Evolutionary conservation across 2,329 filamentous ascomycete species (phyloP).

Genomic region (Scedosporium dehoogii): DNA sequence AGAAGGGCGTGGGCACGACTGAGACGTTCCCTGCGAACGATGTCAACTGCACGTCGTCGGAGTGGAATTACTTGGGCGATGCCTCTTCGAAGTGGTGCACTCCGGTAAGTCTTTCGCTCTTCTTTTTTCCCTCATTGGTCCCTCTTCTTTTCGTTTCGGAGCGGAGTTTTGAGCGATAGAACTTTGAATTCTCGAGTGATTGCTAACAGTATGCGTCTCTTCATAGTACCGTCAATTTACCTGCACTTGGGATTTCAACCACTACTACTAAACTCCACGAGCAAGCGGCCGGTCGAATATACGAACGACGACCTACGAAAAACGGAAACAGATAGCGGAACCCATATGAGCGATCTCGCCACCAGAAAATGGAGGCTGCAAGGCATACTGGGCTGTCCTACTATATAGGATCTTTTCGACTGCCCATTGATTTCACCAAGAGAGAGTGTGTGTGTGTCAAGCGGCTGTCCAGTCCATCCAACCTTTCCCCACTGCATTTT

Average conservation of each 20-base stretch:
- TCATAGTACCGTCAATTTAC: background rate
- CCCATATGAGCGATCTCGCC: too few relatives aligned
- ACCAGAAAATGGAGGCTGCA: too few relatives aligned
- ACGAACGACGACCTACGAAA: too few relatives aligned
- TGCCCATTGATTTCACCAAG: too few relatives aligned
- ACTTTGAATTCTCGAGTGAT: background rate
- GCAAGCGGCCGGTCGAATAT: too few relatives aligned
- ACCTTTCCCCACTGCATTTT: too few relatives aligned
- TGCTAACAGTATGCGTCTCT: background rate
- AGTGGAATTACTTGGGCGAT: background rate
- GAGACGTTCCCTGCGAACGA: background rate
- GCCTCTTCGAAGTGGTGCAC: background rate
- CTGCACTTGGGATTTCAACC: slow-evolving; percentile 3
- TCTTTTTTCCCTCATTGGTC: background rate
- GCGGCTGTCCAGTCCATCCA: too few relatives aligned
- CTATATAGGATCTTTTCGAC: too few relatives aligned
- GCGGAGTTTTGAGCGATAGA: background rate
- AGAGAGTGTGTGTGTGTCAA: too few relatives aligned
- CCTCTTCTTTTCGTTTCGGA: background rate
- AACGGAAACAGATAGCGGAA: too few relatives aligned
- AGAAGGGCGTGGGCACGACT: background rate
- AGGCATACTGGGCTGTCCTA: too few relatives aligned
- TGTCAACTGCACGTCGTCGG: background rate
- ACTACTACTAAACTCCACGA: background rate
- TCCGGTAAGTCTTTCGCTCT: background rate